Evolutionary conservation across 2,329 filamentous ascomycete species (phyloP), one percentile per base, ranked within the genome.

Genomic region (Westerdykella ornata): DNA sequence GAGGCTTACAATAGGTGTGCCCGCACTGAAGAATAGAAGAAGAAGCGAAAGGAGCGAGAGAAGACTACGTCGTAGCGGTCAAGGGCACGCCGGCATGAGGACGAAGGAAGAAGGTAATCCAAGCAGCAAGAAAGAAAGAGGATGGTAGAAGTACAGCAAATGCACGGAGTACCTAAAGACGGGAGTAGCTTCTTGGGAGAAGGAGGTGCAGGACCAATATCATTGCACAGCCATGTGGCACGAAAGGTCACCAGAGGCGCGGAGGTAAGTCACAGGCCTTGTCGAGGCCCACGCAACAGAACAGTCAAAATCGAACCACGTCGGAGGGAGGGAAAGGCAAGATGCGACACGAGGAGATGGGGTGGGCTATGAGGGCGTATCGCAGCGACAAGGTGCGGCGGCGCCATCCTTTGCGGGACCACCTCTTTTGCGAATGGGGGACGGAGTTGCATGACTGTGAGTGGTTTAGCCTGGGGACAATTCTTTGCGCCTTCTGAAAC

Each of bases 1-100:
- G 18, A 22, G 36, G 63, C 59, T 55, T 50, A 66, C 62, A 63
- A 53, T 44, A 59, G 44, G 26, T 38, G 62, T 66, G 62, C 62
- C 62, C 48, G 62, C 62, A 65, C 62, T 44, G 53, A 56, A 59
- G 59, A 65, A 64, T 38, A 57, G 54, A 64, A 62, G 51, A 42
- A 38, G 53, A 43, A 49, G 45, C 45, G 45, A 49, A 17, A 33
- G 14, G 30, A 33, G 30, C 30, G n/a, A 15, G 22, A 11, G 48
- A 48, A 46, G 42, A 41, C 48, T 47, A 48, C 46, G 50, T 56
- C 40, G 48, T 49, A 51, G 56, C 62, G 62, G 62, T 54, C 64
- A 63, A 64, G 59, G 56, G 63, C 52, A 52, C 54, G 62, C 60
- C 59, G 59, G 60, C 60, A 65, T 63, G 53, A 59, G 61, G 58